These are phyloP conservation scores for Hyaloscypha hepaticicola DNA, from an alignment of 495 filamentous ascomycete species.

Conservation along the genomic window DNA sequence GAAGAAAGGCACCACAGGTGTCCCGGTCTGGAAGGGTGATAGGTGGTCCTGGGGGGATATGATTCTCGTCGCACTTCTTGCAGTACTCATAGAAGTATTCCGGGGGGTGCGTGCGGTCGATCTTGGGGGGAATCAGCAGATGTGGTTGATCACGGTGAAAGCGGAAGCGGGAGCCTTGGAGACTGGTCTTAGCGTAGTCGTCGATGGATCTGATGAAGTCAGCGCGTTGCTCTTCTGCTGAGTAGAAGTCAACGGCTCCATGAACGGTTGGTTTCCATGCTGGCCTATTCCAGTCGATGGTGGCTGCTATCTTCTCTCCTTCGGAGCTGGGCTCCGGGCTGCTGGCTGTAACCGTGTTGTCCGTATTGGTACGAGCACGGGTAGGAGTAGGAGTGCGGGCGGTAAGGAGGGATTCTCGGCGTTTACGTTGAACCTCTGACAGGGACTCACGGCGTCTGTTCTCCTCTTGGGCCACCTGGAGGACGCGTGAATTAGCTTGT, in stretches of 20 bases:
- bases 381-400: background rate
- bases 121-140: background rate
- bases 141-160: background rate
- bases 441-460: background rate
- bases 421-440: too few species aligned
- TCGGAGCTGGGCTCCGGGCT: background rate
- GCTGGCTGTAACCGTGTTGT: background rate
- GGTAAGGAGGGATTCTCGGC: too few species aligned
- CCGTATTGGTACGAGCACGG: background rate
- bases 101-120: too few species aligned
- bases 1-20: slow-evolving; percentile 23
- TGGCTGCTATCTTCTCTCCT: slow-evolving; percentile 4
- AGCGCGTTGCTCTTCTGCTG: slow-evolving; percentile 13
- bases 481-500: background rate
- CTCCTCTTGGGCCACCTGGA: background rate
- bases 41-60: slow-evolving; percentile 26
- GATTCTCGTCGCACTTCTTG: slow-evolving; percentile 7
- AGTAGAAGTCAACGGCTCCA: background rate
- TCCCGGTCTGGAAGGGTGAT: slow-evolving; percentile 28
- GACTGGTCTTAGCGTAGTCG: background rate
- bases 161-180: background rate
- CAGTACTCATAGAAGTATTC: slow-evolving; percentile 6
- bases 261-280: background rate
- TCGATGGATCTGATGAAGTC: slow-evolving; percentile 20
- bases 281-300: background rate